phyloP scores from a whole-genome alignment of 1,284 basidiomycete species.

The Polyporus tsugae region DNA sequence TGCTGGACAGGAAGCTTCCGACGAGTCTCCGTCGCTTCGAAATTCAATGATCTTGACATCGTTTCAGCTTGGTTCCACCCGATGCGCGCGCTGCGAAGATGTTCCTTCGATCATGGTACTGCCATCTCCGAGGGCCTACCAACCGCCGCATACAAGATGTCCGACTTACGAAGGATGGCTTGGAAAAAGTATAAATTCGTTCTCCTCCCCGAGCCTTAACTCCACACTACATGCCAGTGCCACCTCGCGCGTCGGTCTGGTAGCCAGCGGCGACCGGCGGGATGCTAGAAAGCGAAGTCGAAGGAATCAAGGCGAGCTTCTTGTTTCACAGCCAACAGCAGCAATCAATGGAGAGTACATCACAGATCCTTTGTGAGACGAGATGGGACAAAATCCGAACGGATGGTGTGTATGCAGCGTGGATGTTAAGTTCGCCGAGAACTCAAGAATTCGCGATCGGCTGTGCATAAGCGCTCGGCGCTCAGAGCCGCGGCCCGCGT shows the following conservation, averaged over 20 bases:
- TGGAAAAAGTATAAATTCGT: background rate
- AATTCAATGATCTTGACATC: conserved; percentile 2
- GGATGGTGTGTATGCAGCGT: background rate
- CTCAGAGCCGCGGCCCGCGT: background rate
- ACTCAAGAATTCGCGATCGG: background rate
- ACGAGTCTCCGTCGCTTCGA: background rate
- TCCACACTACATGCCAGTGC: background rate
- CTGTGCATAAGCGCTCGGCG: background rate
- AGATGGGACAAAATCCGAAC: background rate
- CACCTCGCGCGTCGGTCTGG: background rate
- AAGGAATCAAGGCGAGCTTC: no score
- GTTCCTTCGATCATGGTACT: background rate
- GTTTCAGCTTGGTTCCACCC: background rate
- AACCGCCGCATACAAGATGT: background rate
- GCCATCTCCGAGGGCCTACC: no score
- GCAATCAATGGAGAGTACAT: background rate
- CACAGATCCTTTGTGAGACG: background rate
- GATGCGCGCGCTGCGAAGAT: background rate
- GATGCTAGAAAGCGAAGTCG: background rate
- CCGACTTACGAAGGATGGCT: background rate
- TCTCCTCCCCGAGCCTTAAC: background rate
- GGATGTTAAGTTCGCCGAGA: background rate
- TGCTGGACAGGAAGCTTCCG: background rate
- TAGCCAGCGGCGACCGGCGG: background rate
- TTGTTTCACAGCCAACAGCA: background rate